phyloP scores from a whole-genome alignment of 257 asterid genomes.

The Agastache rugosa region DNA sequence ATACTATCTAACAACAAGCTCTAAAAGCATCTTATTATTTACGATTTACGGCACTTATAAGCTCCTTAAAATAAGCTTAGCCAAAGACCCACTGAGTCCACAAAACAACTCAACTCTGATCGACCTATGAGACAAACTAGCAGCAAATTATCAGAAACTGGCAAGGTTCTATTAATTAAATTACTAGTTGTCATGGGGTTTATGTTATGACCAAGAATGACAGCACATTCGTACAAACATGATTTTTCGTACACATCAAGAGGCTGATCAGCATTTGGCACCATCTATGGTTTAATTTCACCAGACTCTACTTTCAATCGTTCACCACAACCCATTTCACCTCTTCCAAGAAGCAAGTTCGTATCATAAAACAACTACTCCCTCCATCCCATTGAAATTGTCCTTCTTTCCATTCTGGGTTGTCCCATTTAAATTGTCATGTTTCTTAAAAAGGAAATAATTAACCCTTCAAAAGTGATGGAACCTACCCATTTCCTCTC shows the following conservation, averaged over 20 bases:
- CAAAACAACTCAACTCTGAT: conserved; percentile 10
- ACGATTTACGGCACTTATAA: not conserved
- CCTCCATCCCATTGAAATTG: too few relatives aligned
- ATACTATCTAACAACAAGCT: not conserved
- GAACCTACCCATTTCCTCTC: too few relatives aligned
- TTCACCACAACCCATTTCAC: not conserved
- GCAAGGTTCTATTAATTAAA: not conserved
- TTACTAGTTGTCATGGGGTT: not conserved
- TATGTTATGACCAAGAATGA: not conserved
- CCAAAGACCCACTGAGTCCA: not conserved
- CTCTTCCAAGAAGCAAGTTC: not conserved
- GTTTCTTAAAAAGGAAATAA: too few relatives aligned
- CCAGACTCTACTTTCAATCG: not conserved
- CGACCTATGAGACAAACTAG: not conserved
- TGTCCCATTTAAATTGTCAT: too few relatives aligned
- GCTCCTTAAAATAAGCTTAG: not conserved
- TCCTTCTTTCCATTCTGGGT: too few relatives aligned
- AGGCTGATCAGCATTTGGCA: not conserved
- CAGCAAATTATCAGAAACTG: not conserved
- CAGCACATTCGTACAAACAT: not conserved
- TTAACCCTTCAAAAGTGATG: too few relatives aligned
- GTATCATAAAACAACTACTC: too few relatives aligned
- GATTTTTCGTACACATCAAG: not conserved
- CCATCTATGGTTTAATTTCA: not conserved
- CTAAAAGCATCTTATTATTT: not conserved